These are phyloP conservation scores for Prunus mira DNA, from an alignment of 306 rosid species.

Conservation along the genomic window DNA sequence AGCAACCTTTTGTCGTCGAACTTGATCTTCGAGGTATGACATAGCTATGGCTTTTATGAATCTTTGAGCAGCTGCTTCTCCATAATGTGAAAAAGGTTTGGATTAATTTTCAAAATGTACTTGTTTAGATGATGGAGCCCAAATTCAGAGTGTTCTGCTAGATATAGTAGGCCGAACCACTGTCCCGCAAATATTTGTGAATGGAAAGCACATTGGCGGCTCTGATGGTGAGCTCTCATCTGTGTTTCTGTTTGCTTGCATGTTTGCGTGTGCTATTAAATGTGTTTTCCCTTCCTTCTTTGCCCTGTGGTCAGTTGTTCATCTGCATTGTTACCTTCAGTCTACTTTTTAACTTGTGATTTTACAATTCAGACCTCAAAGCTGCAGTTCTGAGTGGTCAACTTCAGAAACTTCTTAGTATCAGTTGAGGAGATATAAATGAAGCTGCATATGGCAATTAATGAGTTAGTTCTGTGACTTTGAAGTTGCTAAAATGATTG, in stretches of 20 bases:
- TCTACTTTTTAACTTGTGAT: neutral
- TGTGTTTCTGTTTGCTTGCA: neutral
- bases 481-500: neutral
- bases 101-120: neutral
- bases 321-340: neutral
- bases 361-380: conserved; percentile 53
- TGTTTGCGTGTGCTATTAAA: conserved; percentile 1
- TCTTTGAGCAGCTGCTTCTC: neutral
- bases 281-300: neutral
- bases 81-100: neutral
- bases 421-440: conserved; percentile 42
- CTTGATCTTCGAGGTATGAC: conserved; percentile 80
- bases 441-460: conserved; percentile 3
- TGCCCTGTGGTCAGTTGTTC: neutral
- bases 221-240: conserved; percentile 65
- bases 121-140: conserved; percentile 66
- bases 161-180: conserved; percentile 72
- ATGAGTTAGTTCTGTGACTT: neutral
- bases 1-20: conserved; percentile 77
- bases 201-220: conserved; percentile 92
- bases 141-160: conserved; percentile 73
- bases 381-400: conserved; percentile 68
- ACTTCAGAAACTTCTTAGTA: conserved; percentile 66
- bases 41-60: neutral
- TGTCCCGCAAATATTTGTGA: conserved; percentile 86